Evolutionary conservation across 768 basidiomycete species (phyloP), one percentile per base, ranked within the genome.

Genomic region (Phylloporus sp.): DNA sequence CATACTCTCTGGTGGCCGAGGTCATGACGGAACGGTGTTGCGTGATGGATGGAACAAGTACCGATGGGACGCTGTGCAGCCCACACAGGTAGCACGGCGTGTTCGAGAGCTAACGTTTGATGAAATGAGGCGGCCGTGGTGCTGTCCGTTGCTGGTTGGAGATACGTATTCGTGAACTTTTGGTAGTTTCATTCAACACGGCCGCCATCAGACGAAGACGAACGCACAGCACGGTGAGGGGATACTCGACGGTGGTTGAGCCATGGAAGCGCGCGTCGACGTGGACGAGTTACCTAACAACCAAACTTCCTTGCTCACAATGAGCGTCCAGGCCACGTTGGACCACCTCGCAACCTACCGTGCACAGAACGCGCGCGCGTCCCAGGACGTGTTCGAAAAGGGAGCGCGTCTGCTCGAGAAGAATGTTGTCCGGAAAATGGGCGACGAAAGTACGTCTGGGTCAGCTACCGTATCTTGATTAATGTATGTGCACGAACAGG

Each of bases 371-470:
- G 56, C 61, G 12, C 69, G 76, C 18, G 76, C 78, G 0, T 85
- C 86, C 1, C 79, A 81, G 53, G 81, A 86, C 47, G 75, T 76
- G 3, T 79, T 87, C 22, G 70, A 80, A 38, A 73, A 80, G 40
- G 86, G 85, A 4, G 53, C 72, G 8, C 29, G 69, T 2, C 59
- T 88, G 2, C 69, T 88, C 35, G 74, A 79, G 47, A 74, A 76
- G 4, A 76, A 78, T 50, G 70, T 52, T 2, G 57, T 71, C 4
- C 57, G 64, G 24, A 78, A 75, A 42, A 67, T 80, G 24, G 81
- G 79, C 4, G 80, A 86, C 51, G 82, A 87, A 54, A 74, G 85
- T 84, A 52, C 46, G 71, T 54, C 29, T 26, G 8, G 6, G n/a
- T 15, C 11, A 34, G 4, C 26, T 6, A 24, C 29, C 29, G 22